phyloP scores from a whole-genome alignment of 192 early-diverging fungal genomes.

The Entomortierella chlamydospora region DNA sequence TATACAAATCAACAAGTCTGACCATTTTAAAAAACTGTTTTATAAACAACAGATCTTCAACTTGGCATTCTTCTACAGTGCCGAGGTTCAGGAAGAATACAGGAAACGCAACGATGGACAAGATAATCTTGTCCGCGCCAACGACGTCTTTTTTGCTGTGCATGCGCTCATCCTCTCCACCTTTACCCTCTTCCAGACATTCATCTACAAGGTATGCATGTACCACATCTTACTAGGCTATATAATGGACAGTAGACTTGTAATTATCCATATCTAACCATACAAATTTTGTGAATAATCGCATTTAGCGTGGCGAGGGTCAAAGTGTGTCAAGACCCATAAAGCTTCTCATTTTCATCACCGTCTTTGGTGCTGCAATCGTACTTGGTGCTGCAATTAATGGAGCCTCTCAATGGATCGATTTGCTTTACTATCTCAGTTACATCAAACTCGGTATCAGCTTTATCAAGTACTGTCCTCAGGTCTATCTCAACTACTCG shows the following conservation, averaged over 20 bases:
- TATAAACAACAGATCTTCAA: slow-evolving; percentile 87
- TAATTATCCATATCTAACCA: too few species aligned
- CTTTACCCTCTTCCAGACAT: slow-evolving; percentile 72
- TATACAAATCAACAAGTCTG: too few species aligned
- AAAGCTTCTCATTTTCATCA: slow-evolving; percentile 31
- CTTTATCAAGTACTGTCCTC: slow-evolving; percentile 86
- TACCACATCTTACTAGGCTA: background rate
- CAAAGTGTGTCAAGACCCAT: slow-evolving; percentile 62
- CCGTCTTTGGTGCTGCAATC: slow-evolving; percentile 38
- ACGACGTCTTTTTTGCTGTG: slow-evolving; percentile 89
- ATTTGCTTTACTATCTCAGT: slow-evolving; percentile 78
- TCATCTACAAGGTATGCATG: slow-evolving; percentile 71
- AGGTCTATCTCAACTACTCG: slow-evolving; percentile 76
- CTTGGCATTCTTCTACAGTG: slow-evolving; percentile 76
- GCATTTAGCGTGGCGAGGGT: slow-evolving; percentile 46
- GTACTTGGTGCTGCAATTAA: slow-evolving; percentile 28
- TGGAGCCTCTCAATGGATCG: slow-evolving; percentile 61
- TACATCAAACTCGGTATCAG: slow-evolving; percentile 84
- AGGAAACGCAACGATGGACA: slow-evolving; percentile 73
- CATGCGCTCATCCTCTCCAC: slow-evolving; percentile 80
- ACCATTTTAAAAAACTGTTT: too few species aligned
- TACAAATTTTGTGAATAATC: background rate
- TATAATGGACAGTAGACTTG: too few species aligned
- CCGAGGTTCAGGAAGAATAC: slow-evolving; percentile 78
- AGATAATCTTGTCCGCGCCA: slow-evolving; percentile 78